A percentile compares a stretch with the other conserved stretches of the same genome.
phyloP scores from a whole-genome alignment of 2,329 filamentous ascomycete genomes.

The Stagonosporopsis tanaceti region DNA sequence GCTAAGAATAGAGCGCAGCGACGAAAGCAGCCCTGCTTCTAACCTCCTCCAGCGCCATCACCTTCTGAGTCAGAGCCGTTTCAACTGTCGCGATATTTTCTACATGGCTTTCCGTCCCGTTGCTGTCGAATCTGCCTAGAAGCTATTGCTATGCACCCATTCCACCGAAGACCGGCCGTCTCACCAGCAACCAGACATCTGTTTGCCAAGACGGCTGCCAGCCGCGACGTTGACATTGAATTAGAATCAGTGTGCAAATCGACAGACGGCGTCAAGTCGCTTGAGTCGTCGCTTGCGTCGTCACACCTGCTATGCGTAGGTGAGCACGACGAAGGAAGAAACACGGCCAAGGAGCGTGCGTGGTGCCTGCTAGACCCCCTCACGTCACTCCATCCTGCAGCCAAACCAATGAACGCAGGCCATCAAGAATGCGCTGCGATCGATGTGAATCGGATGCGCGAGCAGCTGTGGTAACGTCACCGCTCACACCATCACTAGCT shows the following conservation, averaged over 20 bases:
- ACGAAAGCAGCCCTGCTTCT: constrained; percentile 22
- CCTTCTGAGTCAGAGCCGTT: constrained; percentile 18
- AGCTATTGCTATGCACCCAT: constrained; percentile 8
- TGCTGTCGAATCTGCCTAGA: constrained; percentile 14
- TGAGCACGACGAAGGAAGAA: constrained; percentile 29
- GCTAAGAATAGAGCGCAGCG: constrained; percentile 18
- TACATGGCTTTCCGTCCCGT: constrained; percentile 10
- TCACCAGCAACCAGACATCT: constrained; percentile 1
- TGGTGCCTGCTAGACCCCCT: not conserved
- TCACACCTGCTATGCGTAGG: constrained; percentile 15
- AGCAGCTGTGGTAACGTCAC: constrained; percentile 1
- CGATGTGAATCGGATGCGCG: not conserved
- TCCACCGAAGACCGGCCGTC: constrained; percentile 24
- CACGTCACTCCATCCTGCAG: not conserved
- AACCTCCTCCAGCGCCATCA: constrained; percentile 13
- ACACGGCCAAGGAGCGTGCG: constrained; percentile 31
- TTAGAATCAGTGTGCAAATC: constrained; percentile 26
- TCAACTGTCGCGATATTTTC: constrained; percentile 18
- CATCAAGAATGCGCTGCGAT: not conserved
- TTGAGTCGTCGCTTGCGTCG: not conserved
- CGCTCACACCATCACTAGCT: not conserved
- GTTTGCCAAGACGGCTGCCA: constrained; percentile 14
- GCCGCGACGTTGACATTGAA: constrained; percentile 7
- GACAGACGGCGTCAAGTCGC: constrained; percentile 16
- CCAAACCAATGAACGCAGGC: not conserved